Base-by-base conservation (phyloP, 1,284 basidiomycete genomes). In the Sphaerobolus stellatus region DNA sequence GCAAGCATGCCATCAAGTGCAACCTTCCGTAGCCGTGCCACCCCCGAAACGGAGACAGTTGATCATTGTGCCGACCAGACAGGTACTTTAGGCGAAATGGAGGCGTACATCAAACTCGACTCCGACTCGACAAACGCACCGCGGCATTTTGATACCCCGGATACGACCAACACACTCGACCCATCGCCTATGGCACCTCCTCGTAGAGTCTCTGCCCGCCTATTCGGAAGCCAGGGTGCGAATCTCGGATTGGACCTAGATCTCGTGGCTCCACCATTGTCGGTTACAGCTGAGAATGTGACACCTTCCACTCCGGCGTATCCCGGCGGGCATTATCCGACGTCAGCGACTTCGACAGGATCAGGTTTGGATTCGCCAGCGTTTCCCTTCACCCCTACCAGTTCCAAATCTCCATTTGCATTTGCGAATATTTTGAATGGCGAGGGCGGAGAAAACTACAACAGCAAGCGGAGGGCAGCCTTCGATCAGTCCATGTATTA, bases 211-310 rank as follows among this genome's bases (percentile, higher is more conserved):
- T 36, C 51, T 6, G 44, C 25, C 8, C 51, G 51, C 11, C 43
- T 53, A 4, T 53, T 53, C 24, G 51, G 51, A 13, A 53, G 51
- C 51, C 51, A 53, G 30, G 51, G 51, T 11, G 51, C 51, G 9
- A 38, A 44, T 13, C 44, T 53, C 5, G 51, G 51, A 14, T 22
- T 53, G 3, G 51, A 53, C 27, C 44, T 53, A 14, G 51, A 52
- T 20, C 28, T 52, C 22, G 50, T 44, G 27, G 24, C 40, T 4
- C 41, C 51, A 13, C 44, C 38, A 14, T 46, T 40, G 9, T 27
- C 28, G 11, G 28, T 29, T 20, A 36, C 44, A 5, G 28, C 38
- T 22, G 18, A 9, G 8, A 43, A 18, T 9, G 40, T 20, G 33
- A 18, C 13, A 36, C 33, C 11, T 9, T n/a, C 18, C 40, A 18